Conservation (phyloP, 1,139 yeast species). For the Candida sp. region DNA sequence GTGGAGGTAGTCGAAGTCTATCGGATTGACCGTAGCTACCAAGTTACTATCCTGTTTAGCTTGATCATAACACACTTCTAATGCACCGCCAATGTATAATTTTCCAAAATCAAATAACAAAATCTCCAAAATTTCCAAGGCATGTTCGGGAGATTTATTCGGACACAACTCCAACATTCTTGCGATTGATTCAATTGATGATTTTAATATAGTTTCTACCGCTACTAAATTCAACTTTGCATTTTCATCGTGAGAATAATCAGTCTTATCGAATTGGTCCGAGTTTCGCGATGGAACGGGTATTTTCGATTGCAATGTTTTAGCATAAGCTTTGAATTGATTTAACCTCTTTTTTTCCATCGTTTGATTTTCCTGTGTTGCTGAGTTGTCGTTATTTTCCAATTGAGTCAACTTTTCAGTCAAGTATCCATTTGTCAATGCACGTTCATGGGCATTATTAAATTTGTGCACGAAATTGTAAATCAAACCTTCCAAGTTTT, state of each 20-base stretch:
- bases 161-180: conserved; percentile 76
- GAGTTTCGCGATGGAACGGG: conserved; percentile 18
- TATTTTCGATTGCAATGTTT: conserved; percentile 29
- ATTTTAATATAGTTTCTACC: conserved; percentile 64
- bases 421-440: conserved; percentile 45
- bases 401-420: conserved; percentile 38
- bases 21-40: conserved; percentile 16
- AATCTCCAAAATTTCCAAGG: conserved; percentile 65
- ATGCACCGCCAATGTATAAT: conserved; percentile 68
- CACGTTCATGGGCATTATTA: conserved; percentile 49
- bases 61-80: conserved; percentile 63
- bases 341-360: conserved; percentile 39
- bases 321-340: conserved; percentile 34
- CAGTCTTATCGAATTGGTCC: conserved; percentile 14
- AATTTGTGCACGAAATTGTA: conserved; percentile 47
- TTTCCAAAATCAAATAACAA: conserved; percentile 69
- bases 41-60: conserved; percentile 26
- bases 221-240: conserved; percentile 37
- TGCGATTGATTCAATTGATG: conserved; percentile 77
- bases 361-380: conserved; percentile 17
- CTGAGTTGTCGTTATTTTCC: conserved; percentile 23
- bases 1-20: conserved; percentile 46
- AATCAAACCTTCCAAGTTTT: conserved; percentile 62
- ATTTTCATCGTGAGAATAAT: conserved; percentile 22
- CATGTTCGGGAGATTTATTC: conserved; percentile 56